Evolutionary conservation across 2,329 filamentous ascomycete species (phyloP).

Genomic region (Cladosporium colombiae): DNA sequence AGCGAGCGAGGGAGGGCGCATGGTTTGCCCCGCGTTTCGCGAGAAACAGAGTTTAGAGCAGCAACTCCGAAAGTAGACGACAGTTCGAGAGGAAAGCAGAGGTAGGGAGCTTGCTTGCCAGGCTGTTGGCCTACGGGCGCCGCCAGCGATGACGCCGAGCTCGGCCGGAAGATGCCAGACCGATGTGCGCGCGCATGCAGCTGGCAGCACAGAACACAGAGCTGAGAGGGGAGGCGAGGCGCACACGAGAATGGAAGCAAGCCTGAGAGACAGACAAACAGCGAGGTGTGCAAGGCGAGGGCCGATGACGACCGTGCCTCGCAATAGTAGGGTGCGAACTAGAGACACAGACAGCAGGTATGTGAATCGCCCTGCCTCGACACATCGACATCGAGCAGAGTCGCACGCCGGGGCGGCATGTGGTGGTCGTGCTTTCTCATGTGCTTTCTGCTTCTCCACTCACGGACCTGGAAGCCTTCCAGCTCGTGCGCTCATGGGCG

Average conservation of each 20-base stretch:
- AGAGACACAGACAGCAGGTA: neutral
- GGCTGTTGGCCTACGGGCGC: neutral
- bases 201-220: constrained; percentile 9
- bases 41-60: constrained; percentile 9
- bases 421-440: neutral
- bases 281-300: neutral
- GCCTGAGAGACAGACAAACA: neutral
- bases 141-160: constrained; percentile 4
- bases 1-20: constrained; percentile 12
- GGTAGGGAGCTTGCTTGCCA: neutral
- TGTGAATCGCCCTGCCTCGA: neutral
- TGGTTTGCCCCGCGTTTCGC: constrained; percentile 8
- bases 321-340: neutral
- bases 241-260: neutral
- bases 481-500: constrained; percentile 1
- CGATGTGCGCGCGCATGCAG: constrained; percentile 13
- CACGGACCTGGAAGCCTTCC: neutral
- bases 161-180: constrained; percentile 18
- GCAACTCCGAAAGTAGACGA: neutral
- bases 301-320: neutral
- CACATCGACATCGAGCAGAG: neutral
- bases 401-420: neutral
- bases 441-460: neutral
- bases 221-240: neutral
- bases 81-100: neutral